Conservation (phyloP, 1,284 basidiomycete species). For the Sparassis latifolia region DNA sequence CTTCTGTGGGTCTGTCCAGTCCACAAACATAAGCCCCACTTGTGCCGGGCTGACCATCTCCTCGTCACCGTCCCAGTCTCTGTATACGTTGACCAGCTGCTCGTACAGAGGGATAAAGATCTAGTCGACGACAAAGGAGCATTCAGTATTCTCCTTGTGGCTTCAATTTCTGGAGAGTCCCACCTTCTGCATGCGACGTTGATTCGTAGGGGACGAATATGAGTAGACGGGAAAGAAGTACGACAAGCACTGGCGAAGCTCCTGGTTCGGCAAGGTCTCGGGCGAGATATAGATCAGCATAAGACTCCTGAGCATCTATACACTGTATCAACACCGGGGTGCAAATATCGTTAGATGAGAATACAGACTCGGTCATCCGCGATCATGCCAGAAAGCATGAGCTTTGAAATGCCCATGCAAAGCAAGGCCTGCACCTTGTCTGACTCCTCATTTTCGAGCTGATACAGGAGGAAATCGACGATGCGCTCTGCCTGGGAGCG, state of each 20-base stretch:
- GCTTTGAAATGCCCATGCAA: slow-evolving; percentile 83
- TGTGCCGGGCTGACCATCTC: slow-evolving; percentile 79
- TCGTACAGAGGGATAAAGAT: slow-evolving; percentile 76
- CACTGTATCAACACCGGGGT: neutral
- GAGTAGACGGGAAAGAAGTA: slow-evolving; percentile 97
- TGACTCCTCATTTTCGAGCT: slow-evolving; percentile 71
- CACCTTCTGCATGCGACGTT: slow-evolving; percentile 74
- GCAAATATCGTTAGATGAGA: neutral
- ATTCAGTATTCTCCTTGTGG: neutral
- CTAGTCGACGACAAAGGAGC: slow-evolving; percentile 31
- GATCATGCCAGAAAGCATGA: slow-evolving; percentile 83
- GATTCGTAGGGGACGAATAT: slow-evolving; percentile 79
- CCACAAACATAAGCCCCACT: slow-evolving; percentile 79
- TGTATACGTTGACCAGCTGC: slow-evolving; percentile 61
- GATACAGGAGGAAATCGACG: slow-evolving; percentile 69
- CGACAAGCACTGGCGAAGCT: slow-evolving; percentile 87
- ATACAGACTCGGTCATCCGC: slow-evolving; percentile 63
- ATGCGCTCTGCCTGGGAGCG: slow-evolving; percentile 55
- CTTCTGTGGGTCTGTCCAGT: slow-evolving; percentile 92
- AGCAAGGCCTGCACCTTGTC: slow-evolving; percentile 76
- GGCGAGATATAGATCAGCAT: slow-evolving; percentile 86
- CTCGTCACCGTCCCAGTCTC: slow-evolving; percentile 70
- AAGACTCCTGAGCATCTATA: slow-evolving; percentile 73
- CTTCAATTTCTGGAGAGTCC: slow-evolving; percentile 9
- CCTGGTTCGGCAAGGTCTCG: slow-evolving; percentile 79